These are phyloP conservation scores for Lodderomyces pseudojiufengensis DNA, from an alignment of 1,139 yeast genomes.

Conservation along the genomic window DNA sequence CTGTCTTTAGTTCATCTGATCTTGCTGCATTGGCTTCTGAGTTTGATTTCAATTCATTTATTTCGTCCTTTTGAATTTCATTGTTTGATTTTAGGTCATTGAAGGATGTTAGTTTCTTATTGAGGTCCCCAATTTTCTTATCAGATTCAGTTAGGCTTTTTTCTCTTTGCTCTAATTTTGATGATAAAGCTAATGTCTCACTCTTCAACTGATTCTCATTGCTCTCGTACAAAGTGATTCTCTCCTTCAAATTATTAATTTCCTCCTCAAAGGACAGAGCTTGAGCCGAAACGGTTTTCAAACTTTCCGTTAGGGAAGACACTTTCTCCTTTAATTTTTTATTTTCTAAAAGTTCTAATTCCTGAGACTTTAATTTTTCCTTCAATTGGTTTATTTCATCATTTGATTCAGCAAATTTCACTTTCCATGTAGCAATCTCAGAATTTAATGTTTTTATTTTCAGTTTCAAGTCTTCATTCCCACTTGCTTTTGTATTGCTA, in stretches of 20 bases:
- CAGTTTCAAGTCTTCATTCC: background rate
- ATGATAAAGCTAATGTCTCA: conserved; percentile 4
- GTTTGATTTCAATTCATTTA: no score
- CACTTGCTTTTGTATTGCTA: background rate
- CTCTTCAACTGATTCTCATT: background rate
- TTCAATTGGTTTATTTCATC: background rate
- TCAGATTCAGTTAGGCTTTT: conserved; percentile 4
- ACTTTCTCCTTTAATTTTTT: conserved; percentile 13
- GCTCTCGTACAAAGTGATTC: no score
- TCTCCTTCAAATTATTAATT: no score
- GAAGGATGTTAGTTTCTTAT: no score
- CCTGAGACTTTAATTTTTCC: background rate
- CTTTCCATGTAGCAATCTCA: conserved; percentile 13
- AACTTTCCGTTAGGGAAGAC: no score
- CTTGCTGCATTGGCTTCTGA: no score
- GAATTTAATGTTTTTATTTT: conserved; percentile 18
- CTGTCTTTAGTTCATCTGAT: no score
- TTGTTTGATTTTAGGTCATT: no score
- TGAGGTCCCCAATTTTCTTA: conserved; percentile 10
- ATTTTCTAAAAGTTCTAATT: conserved; percentile 10
- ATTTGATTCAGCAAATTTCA: background rate
- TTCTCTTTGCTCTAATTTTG: conserved; percentile 1
- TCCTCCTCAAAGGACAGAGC: no score
- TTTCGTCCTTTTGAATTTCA: no score
- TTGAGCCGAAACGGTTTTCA: no score